Base-by-base conservation (phyloP, 2,329 filamentous ascomycete genomes). In the Fusarium staphyleae region DNA sequence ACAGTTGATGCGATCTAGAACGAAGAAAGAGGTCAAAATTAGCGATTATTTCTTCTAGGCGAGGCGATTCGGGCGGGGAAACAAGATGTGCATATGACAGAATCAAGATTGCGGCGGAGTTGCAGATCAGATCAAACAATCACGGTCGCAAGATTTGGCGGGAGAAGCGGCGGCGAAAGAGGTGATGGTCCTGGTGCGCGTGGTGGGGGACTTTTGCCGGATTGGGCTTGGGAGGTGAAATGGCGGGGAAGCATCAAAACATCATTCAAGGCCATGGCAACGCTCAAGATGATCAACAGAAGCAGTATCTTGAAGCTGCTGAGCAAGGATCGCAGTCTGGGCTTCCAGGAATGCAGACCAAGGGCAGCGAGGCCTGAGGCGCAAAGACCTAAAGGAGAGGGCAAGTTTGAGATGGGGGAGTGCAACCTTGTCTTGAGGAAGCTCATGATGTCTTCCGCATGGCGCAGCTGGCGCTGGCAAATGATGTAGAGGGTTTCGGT, bases 1-100 rank as follows among this genome's bases (percentile, higher is more conserved):
- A 74, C 61, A 84, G 72, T 66, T 85, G 81, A 54, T 82, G 77
- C 57, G 81, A 77, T 77, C 82, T 86, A 52, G 39, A 52, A 14
- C 47, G 46, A 40, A 48, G 28, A 30, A 48, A 52, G 34, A 57
- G 30, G 43, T 57, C 30, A 55, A 50, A 32, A 50, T 57, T 50
- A 51, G 59, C 53, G 53, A 60, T 52, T 32, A 37, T 48, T 24
- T 39, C 19, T 29, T 24, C 12, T 48, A 33, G 22, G 48, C 16
- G 47, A 55, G 16, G 42, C 29, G 48, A 55, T 44, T 41, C 45
- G 62, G 28, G 54, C 54, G 54, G 55, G 50, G 35, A 11, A 29
- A 33, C 16, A 39, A 39, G 41, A 45, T 37, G 34, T 37, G 53
- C 39, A 45, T 41, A 54, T 60, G 59, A 52, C 54, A 44, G 41